Evolutionary conservation across 352 stramenopile species (phyloP).

Genomic region (Phytophthora cryptogea): DNA sequence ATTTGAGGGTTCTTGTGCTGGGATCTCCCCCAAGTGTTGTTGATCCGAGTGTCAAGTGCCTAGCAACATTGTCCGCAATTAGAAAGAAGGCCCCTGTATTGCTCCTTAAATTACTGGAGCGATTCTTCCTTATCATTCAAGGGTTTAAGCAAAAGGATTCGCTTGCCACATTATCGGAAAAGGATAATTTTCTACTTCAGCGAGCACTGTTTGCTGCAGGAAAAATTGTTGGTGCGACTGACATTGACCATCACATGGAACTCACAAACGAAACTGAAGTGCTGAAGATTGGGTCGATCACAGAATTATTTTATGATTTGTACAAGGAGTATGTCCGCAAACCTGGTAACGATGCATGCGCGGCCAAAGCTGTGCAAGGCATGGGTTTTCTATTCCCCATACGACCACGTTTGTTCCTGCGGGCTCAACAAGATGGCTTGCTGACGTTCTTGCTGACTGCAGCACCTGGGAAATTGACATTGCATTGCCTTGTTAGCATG

Average conservation of each 20-base stretch:
- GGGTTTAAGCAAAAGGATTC: constrained; percentile 51
- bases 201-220: constrained; percentile 75
- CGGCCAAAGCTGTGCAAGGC: constrained; percentile 79
- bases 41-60: constrained; percentile 72
- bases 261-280: constrained; percentile 32
- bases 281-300: constrained; percentile 54
- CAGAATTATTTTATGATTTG: constrained; percentile 63
- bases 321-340: constrained; percentile 59
- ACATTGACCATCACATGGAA: constrained; percentile 57
- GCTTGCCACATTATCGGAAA: constrained; percentile 36
- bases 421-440: constrained; percentile 71
- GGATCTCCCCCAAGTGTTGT: constrained; percentile 83
- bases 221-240: constrained; percentile 66
- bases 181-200: constrained; percentile 59
- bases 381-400: constrained; percentile 82
- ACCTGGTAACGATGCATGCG: constrained; percentile 47
- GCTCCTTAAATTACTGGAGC: constrained; percentile 68
- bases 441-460: constrained; percentile 53
- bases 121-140: constrained; percentile 63
- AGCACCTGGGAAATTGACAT: constrained; percentile 47
- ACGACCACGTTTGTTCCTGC: constrained; percentile 68
- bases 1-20: constrained; percentile 71
- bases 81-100: constrained; percentile 49
- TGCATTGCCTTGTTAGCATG: constrained; percentile 78
- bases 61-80: constrained; percentile 54